Conservation (phyloP, 805 yeast species). For the Metschnikowia lunata region DNA sequence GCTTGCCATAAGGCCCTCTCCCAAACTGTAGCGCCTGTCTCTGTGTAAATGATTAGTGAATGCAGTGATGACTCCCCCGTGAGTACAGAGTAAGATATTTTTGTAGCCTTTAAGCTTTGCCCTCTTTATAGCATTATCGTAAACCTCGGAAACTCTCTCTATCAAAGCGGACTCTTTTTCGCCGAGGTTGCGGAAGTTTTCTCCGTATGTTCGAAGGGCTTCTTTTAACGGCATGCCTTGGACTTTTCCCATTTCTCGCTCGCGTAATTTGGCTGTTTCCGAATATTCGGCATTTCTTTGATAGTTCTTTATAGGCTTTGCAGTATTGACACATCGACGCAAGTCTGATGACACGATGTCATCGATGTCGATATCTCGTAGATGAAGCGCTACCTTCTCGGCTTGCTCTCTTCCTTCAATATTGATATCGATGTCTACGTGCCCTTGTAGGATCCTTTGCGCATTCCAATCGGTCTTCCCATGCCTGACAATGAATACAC, state of each 20-base stretch:
- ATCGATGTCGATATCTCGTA: slow-evolving; percentile 41
- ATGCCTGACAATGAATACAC: slow-evolving; percentile 69
- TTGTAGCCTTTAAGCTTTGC: slow-evolving; percentile 28
- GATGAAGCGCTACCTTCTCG: slow-evolving; percentile 42
- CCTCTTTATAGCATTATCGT: slow-evolving; percentile 40
- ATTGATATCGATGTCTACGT: slow-evolving; percentile 61
- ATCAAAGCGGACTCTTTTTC: slow-evolving; percentile 49
- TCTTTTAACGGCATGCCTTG: slow-evolving; percentile 71
- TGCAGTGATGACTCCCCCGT: slow-evolving; percentile 76
- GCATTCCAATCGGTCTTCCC: slow-evolving; percentile 80
- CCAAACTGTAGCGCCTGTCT: slow-evolving; percentile 34
- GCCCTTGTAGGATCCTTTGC: slow-evolving; percentile 74
- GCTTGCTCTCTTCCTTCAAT: slow-evolving; percentile 62
- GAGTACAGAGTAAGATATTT: slow-evolving; percentile 64
- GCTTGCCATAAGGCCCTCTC: slow-evolving; percentile 33
- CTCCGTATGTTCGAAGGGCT: slow-evolving; percentile 59
- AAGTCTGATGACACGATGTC: slow-evolving; percentile 50
- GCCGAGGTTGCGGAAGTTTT: slow-evolving; percentile 58
- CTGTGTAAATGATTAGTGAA: slow-evolving; percentile 48
- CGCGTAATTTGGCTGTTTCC: slow-evolving; percentile 45
- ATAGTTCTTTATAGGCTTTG: slow-evolving; percentile 35
- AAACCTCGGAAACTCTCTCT: slow-evolving; percentile 44
- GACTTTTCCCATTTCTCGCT: slow-evolving; percentile 69
- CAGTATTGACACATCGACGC: slow-evolving; percentile 58
- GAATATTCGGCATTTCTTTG: slow-evolving; percentile 25